Base-by-base conservation (phyloP, 2,329 filamentous ascomycete genomes). In the Corinectria fuckeliana region DNA sequence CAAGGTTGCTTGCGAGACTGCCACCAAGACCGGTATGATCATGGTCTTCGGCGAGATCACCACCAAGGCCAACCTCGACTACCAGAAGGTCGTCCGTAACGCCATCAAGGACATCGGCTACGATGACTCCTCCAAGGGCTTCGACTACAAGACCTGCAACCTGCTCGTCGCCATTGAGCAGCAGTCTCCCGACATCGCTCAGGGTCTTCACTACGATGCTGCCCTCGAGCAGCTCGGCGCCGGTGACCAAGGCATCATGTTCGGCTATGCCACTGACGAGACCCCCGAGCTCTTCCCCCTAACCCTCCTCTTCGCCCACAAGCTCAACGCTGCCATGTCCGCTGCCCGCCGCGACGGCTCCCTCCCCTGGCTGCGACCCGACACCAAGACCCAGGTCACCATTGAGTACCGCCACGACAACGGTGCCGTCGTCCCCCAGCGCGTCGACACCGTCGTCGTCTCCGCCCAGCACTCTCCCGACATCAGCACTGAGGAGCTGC, bases 231-330 rank as follows among this genome's bases (percentile, higher is more conserved):
- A 96, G 83, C 90, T 99, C 68, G 95, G 95, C 81, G 95, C 95
- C 65, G 95, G 95, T 90, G 95, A 99, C 82, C 95, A 99, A 86
- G 95, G 95, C 86, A 97, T 99, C 86, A 99, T 99, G 95, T 99
- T 99, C 82, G 95, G 95, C 74, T 99, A 99, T 87, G 95, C 95
- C 80, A 97, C 95, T 74, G 95, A 99, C 76, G 95, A 99, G 88
- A 98, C 95, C 73, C 93, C 94, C 64, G 95, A 99, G 85, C 88
- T 96, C 72, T 91, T 98, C 78, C 95, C 95, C 69, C 85, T 99
- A 75, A 98, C 94, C 74, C 86, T 98, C 71, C 87, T 94, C 74
- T 88, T 98, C 76, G 91, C 95, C 75, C 95, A 99, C 88, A 93
- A 93, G 86, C 91, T 99, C 73, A 99, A 99, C 84, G 86, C 89